Evolutionary conservation across 441 rosid genomes (phyloP), one percentile per base, ranked within the genome.

Genomic region (Corymbia calophylla): DNA sequence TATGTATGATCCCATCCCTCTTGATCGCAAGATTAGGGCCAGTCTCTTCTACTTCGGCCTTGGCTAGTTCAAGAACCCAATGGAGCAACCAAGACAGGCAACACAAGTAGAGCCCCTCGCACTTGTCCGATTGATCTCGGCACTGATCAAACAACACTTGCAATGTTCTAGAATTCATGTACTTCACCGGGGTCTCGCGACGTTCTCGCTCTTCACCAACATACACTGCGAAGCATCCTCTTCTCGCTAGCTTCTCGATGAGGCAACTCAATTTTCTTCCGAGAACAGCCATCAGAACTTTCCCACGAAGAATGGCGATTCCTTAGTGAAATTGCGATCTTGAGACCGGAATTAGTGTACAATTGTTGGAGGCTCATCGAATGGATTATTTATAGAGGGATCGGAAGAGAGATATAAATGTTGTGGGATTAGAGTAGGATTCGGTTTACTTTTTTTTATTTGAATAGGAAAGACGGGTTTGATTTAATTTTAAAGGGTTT

Each of bases 241-340:
- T 73, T 35, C 82, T 73, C 29, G 16, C 82, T 25, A 73, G 29
- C 49, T 73, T 73, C 47, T 68, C 31, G 47, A 32, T 1, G 1
- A 39, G 5, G 29, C 82, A 2, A 39, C 9, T 5, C 82, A 0
- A 0, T 0, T 39, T 21, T 21, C 29, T 21, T 21, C 49, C 29
- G 0, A 39, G 16, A 21, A 39, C 9, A 5, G 49, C 49, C 82
- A 73, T 73, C 82, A 0, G 5, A 73, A 73, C 82, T 73, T 73
- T 35, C 16, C 16, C 29, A 73, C 14, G 49, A 7, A 21, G 0
- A 44, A 32, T 18, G 81, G 81, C 7, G 81, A 39, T 14, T 35
- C 47, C 81, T 70, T 12, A 70, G 48, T 18, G 7, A 68, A 68
- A 31, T 32, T 68, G 77, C 10, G 48, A 35, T 35, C 27, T 70